phyloP scores from a whole-genome alignment of 148 eudicot genomes.

The Fagopyrum homotropicum region DNA sequence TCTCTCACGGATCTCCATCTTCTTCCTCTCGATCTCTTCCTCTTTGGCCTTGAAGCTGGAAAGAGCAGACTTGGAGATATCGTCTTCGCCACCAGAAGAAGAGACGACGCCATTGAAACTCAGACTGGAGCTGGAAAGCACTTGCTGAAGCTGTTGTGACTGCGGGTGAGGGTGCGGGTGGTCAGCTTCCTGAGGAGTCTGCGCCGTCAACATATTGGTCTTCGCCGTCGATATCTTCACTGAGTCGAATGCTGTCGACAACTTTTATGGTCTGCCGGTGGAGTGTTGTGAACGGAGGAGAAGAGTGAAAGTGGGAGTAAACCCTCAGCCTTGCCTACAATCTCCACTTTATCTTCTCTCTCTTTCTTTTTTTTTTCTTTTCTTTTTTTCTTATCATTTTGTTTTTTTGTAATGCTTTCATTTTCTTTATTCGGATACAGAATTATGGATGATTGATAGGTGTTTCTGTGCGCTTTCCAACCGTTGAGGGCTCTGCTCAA shows the following conservation, averaged over 20 bases:
- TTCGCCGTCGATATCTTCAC: not conserved
- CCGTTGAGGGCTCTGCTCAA: not conserved
- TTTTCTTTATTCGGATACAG: too few relatives aligned
- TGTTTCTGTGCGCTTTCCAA: not conserved
- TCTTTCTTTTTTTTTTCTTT: not conserved
- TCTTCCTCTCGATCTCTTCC: conserved; percentile 88
- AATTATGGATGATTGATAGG: not conserved
- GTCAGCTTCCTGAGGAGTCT: not conserved
- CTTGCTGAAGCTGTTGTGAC: conserved; percentile 1
- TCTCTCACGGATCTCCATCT: conserved; percentile 52
- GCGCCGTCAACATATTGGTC: not conserved
- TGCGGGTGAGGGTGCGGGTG: conserved; percentile 1
- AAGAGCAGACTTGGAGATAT: conserved; percentile 11
- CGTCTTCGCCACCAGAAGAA: conserved; percentile 3
- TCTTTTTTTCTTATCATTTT: not conserved
- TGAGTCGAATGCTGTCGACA: not conserved
- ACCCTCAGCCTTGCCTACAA: not conserved
- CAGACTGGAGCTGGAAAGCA: conserved; percentile 8
- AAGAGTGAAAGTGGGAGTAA: not conserved
- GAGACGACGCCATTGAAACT: not conserved
- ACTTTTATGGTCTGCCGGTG: not conserved
- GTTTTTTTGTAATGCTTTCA: not conserved
- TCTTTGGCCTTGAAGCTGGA: conserved; percentile 37
- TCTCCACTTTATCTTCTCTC: conserved; percentile 9
- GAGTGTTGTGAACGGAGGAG: not conserved